Evolutionary conservation across 306 rosid species (phyloP).

Genomic region (Heteromeles arbutifolia): DNA sequence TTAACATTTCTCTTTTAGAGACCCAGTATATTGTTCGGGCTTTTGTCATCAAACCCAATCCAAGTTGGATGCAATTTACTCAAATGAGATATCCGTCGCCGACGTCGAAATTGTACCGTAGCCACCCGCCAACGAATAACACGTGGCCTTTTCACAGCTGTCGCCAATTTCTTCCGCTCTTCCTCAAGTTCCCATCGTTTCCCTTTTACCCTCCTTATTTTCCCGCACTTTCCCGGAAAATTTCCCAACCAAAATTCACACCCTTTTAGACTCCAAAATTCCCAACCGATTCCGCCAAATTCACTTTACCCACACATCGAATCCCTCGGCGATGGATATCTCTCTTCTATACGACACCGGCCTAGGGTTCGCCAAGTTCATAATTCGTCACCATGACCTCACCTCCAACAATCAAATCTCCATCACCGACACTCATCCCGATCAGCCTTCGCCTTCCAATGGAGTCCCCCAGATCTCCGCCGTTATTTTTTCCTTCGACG

Average conservation of each 20-base stretch:
- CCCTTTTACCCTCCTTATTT: neutral
- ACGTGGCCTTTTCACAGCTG: slow-evolving; percentile 4
- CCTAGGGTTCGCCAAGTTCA: slow-evolving; percentile 42
- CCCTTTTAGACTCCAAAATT: neutral
- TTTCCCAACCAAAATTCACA: neutral
- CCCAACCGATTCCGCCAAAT: neutral
- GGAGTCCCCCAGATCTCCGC: slow-evolving; percentile 49
- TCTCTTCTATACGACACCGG: slow-evolving; percentile 44
- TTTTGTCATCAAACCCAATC: neutral
- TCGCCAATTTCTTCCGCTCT: neutral
- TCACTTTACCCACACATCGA: neutral
- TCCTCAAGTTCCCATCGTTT: neutral
- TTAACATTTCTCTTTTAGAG: no score
- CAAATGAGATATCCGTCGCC: no score
- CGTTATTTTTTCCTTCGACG: slow-evolving; percentile 45
- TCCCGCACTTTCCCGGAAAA: slow-evolving; percentile 14
- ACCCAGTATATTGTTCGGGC: neutral
- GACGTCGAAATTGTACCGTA: neutral
- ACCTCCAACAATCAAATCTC: slow-evolving; percentile 15
- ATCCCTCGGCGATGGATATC: slow-evolving; percentile 35
- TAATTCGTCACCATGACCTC: slow-evolving; percentile 31
- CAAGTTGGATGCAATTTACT: neutral
- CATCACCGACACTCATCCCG: slow-evolving; percentile 14
- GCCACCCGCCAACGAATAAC: neutral
- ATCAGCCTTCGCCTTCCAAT: slow-evolving; percentile 24